A percentile compares a stretch with the other conserved stretches of the same genome.
Conservation (phyloP, 1,284 basidiomycete genomes). For the Inonotus obliquus region DNA sequence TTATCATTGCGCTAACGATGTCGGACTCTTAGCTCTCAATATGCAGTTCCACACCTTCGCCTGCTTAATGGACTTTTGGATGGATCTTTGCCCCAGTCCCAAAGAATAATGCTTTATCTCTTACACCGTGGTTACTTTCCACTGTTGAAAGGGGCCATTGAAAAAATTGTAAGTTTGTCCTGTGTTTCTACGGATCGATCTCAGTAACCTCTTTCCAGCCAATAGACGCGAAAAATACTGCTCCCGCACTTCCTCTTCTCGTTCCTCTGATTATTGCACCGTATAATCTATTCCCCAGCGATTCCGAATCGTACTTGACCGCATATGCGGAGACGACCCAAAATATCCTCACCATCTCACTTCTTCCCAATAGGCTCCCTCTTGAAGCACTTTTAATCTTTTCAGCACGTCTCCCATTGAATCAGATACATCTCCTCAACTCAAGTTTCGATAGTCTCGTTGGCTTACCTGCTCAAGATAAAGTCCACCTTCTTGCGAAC, state of each 20-base stretch:
- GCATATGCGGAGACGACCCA: slow-evolving; percentile 33
- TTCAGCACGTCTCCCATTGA: slow-evolving; percentile 42
- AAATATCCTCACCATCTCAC: slow-evolving; percentile 55
- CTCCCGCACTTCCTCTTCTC: slow-evolving; percentile 13
- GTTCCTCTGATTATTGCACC: slow-evolving; percentile 32
- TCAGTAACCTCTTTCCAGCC: not conserved
- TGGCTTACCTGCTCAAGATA: slow-evolving; percentile 28
- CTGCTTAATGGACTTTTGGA: slow-evolving; percentile 39
- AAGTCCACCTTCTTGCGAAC: slow-evolving; percentile 61
- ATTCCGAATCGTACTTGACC: slow-evolving; percentile 16
- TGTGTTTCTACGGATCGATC: not conserved
- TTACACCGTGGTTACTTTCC: slow-evolving; percentile 31
- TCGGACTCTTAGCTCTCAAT: slow-evolving; percentile 30
- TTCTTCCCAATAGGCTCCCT: slow-evolving; percentile 66
- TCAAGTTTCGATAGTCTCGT: slow-evolving; percentile 30
- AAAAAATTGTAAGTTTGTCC: slow-evolving; percentile 19
- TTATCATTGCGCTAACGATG: not conserved
- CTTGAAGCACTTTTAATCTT: slow-evolving; percentile 43
- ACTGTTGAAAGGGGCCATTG: slow-evolving; percentile 18
- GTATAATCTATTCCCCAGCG: slow-evolving; percentile 24
- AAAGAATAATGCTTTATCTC: slow-evolving; percentile 36
- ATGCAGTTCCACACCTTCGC: slow-evolving; percentile 36
- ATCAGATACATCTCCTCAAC: slow-evolving; percentile 31
- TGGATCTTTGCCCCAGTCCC: slow-evolving; percentile 27
- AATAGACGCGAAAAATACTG: slow-evolving; percentile 18